Conservation (phyloP, 1,139 yeast species). For the Yamadazyma triangularis region DNA sequence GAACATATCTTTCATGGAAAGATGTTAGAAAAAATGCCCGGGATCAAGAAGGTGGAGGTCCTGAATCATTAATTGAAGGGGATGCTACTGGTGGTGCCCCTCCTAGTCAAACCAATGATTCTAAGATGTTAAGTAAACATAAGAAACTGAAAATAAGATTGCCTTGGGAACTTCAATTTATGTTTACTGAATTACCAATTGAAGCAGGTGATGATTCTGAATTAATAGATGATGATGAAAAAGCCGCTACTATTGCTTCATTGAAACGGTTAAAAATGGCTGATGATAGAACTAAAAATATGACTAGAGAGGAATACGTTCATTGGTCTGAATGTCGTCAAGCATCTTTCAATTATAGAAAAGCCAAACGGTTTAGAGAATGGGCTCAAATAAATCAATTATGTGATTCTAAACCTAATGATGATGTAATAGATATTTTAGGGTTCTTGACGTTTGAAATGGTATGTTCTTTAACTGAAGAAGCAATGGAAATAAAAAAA, state of each 20-base stretch:
- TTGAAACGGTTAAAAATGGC: conserved; percentile 85
- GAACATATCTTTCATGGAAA: conserved; percentile 94
- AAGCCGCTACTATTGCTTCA: conserved; percentile 87
- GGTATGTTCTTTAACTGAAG: conserved; percentile 91
- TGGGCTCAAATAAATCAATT: conserved; percentile 90
- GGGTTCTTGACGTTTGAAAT: conserved; percentile 96
- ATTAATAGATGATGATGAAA: conserved; percentile 80
- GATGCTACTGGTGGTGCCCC: conserved; percentile 33
- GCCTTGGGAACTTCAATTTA: conserved; percentile 94
- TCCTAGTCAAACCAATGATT: conserved; percentile 38
- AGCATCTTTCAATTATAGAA: conserved; percentile 92
- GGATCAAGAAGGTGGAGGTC: conserved; percentile 86
- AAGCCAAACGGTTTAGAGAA: conserved; percentile 87
- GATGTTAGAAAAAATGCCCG: conserved; percentile 96
- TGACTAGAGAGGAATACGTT: conserved; percentile 96
- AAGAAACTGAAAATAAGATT: conserved; percentile 78
- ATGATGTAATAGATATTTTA: conserved; percentile 91
- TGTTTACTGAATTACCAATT: conserved; percentile 87
- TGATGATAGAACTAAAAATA: conserved; percentile 85
- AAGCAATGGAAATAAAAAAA: conserved; percentile 76
- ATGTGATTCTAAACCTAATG: conserved; percentile 89
- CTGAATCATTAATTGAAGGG: conserved; percentile 47
- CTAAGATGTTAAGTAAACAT: conserved; percentile 56
- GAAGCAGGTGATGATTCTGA: conserved; percentile 78
- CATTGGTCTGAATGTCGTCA: conserved; percentile 99